Conservation (phyloP, 176 grass and related monocot species). For the Stipa capillata region DNA sequence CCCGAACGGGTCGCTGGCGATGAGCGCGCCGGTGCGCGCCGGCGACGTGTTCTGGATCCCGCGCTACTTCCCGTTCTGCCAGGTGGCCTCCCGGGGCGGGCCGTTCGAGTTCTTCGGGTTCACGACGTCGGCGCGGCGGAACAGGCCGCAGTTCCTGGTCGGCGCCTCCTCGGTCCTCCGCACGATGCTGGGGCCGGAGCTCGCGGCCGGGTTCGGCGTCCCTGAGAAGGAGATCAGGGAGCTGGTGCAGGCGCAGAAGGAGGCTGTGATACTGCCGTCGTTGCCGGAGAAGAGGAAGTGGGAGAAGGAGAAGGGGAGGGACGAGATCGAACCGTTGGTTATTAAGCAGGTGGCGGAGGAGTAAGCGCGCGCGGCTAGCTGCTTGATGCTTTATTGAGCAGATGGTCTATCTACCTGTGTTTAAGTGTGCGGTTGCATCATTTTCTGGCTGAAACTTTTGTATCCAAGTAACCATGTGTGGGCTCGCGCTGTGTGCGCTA, state of each 20-base stretch:
- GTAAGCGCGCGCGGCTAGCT: neutral
- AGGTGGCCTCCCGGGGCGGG: slow-evolving; percentile 56
- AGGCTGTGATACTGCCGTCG: slow-evolving; percentile 50
- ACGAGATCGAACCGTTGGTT: neutral
- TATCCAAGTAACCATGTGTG: neutral
- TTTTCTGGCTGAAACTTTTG: neutral
- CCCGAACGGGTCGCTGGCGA: slow-evolving; percentile 74
- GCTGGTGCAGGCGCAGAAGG: slow-evolving; percentile 36
- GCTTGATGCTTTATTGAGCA: neutral
- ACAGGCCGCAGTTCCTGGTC: slow-evolving; percentile 67
- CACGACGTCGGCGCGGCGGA: slow-evolving; percentile 68
- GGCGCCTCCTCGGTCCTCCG: slow-evolving; percentile 51
- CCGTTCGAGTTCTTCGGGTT: slow-evolving; percentile 91
- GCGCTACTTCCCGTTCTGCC: slow-evolving; percentile 80
- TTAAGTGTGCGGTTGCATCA: neutral
- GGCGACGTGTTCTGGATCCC: slow-evolving; percentile 90
- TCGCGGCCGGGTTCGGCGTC: slow-evolving; percentile 61
- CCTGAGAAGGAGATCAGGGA: slow-evolving; percentile 33
- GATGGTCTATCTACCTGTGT: neutral
- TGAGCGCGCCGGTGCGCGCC: slow-evolving; percentile 41
- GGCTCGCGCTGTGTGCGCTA: neutral
- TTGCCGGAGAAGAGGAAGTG: slow-evolving; percentile 14
- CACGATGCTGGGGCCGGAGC: slow-evolving; percentile 57
- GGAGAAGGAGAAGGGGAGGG: neutral
- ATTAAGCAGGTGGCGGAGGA: slow-evolving; percentile 15